These are phyloP conservation scores for Thelonectria rubi DNA, from an alignment of 2,329 filamentous ascomycete genomes.

Conservation along the genomic window DNA sequence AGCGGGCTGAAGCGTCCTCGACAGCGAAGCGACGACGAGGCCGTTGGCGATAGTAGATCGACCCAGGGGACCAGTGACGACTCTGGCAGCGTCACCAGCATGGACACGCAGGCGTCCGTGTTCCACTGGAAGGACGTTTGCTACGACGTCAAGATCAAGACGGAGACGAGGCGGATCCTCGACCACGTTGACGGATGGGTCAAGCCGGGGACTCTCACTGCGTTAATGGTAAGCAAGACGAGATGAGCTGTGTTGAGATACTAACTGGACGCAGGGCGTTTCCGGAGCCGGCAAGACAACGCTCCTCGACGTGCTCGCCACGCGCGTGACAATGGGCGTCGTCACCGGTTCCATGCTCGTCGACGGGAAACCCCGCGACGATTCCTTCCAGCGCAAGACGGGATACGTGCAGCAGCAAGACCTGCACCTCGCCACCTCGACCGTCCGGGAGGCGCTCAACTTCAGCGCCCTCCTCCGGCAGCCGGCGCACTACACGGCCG, in stretches of 20 bases:
- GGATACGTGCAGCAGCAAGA: constrained; percentile 93
- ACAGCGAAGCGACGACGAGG: constrained; percentile 6
- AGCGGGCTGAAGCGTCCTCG: constrained; percentile 13
- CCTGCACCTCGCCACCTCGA: constrained; percentile 80
- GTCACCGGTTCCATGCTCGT: constrained; percentile 80
- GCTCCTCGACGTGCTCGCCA: constrained; percentile 81
- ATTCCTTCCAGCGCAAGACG: constrained; percentile 85
- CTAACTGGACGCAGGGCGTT: constrained; percentile 53
- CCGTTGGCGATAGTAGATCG: background rate
- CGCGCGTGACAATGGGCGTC: constrained; percentile 85
- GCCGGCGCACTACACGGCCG: constrained; percentile 69
- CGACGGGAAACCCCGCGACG: constrained; percentile 69
- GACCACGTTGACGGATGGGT: constrained; percentile 77
- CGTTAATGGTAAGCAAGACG: constrained; percentile 64
- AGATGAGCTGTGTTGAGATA: background rate
- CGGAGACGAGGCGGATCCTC: constrained; percentile 70
- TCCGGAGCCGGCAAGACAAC: constrained; percentile 90
- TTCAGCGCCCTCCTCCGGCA: constrained; percentile 86
- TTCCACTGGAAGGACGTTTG: constrained; percentile 77
- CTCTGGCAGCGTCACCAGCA: background rate
- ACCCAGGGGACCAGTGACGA: background rate
- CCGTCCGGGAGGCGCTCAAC: constrained; percentile 81
- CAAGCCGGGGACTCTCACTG: constrained; percentile 75
- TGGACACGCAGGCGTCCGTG: constrained; percentile 46
- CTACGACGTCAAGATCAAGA: constrained; percentile 75